These are phyloP conservation scores for Pichia sp. DNA, from an alignment of 1,139 yeast species.

Conservation along the genomic window DNA sequence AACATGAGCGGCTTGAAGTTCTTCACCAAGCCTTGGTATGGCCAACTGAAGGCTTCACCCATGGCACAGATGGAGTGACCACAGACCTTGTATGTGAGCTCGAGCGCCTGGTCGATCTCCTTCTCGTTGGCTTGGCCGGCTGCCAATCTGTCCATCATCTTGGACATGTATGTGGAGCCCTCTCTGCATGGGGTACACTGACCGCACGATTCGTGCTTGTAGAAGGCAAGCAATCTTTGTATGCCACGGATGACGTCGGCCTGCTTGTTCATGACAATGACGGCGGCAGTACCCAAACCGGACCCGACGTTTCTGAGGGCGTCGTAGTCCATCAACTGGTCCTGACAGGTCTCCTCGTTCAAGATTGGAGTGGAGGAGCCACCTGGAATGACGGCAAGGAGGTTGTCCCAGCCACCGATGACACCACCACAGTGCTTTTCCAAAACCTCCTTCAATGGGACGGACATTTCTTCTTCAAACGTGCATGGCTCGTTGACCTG, in stretches of 20 bases:
- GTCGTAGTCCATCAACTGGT: constrained; percentile 79
- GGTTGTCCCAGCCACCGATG: constrained; percentile 87
- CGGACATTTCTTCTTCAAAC: constrained; percentile 90
- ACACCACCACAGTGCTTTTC: constrained; percentile 90
- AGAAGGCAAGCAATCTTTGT: constrained; percentile 76
- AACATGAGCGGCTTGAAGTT: constrained; percentile 79
- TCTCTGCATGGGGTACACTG: constrained; percentile 95
- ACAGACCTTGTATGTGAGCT: constrained; percentile 78
- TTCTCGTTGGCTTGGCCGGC: constrained; percentile 73
- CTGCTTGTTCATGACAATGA: constrained; percentile 81
- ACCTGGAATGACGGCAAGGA: constrained; percentile 82
- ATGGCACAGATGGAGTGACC: constrained; percentile 89
- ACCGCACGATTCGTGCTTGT: constrained; percentile 89
- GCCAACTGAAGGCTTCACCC: constrained; percentile 95
- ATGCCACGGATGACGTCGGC: constrained; percentile 81
- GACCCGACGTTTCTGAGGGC: constrained; percentile 80
- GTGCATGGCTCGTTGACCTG: constrained; percentile 90
- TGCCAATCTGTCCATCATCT: constrained; percentile 78
- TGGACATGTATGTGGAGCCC: constrained; percentile 82
- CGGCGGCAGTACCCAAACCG: constrained; percentile 90
- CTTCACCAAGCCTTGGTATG: constrained; percentile 79
- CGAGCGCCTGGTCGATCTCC: constrained; percentile 79
- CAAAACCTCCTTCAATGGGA: constrained; percentile 71
- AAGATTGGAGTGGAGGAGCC: constrained; percentile 83
- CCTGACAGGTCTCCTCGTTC: constrained; percentile 62